Evolutionary conservation across 2,329 filamentous ascomycete species (phyloP).

Genomic region (Diaporthe sp.): DNA sequence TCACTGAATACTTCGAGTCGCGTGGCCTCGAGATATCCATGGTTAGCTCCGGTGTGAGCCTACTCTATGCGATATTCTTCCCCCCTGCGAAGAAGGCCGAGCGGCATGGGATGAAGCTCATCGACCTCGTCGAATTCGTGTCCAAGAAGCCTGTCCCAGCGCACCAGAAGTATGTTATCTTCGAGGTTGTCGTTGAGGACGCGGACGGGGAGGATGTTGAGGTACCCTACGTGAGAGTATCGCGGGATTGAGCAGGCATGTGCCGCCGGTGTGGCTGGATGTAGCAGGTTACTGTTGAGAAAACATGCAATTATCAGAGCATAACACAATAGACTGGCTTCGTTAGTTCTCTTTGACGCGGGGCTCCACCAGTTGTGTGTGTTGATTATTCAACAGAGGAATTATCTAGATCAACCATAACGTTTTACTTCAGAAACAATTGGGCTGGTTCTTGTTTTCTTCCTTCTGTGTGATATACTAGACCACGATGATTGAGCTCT

Average conservation of each 20-base stretch:
- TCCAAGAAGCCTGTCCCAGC: conserved; percentile 92
- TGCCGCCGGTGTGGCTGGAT: neutral
- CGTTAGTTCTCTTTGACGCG: neutral
- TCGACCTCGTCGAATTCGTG: conserved; percentile 87
- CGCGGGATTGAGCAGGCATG: conserved; percentile 50
- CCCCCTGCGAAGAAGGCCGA: conserved; percentile 84
- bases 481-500: neutral
- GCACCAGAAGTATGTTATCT: conserved; percentile 96
- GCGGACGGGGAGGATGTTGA: conserved; percentile 93
- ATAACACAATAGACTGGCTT: conserved; percentile 30
- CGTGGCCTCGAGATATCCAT: conserved; percentile 88
- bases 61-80: conserved; percentile 96
- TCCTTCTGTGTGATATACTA: neutral
- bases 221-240: conserved; percentile 96
- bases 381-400: neutral
- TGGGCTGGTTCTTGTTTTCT: neutral
- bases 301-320: conserved; percentile 6
- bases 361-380: neutral
- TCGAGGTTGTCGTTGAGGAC: conserved; percentile 95
- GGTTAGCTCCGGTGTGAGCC: conserved; percentile 96
- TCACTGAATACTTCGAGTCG: conserved; percentile 85
- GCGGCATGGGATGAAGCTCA: conserved; percentile 85
- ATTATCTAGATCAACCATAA: conserved; percentile 20
- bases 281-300: neutral
- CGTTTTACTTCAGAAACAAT: neutral